A percentile compares a stretch with the other conserved stretches of the same genome.
These are phyloP conservation scores for Tranzscheliella williamsii DNA, from an alignment of 1,284 basidiomycete genomes.

Conservation along the genomic window DNA sequence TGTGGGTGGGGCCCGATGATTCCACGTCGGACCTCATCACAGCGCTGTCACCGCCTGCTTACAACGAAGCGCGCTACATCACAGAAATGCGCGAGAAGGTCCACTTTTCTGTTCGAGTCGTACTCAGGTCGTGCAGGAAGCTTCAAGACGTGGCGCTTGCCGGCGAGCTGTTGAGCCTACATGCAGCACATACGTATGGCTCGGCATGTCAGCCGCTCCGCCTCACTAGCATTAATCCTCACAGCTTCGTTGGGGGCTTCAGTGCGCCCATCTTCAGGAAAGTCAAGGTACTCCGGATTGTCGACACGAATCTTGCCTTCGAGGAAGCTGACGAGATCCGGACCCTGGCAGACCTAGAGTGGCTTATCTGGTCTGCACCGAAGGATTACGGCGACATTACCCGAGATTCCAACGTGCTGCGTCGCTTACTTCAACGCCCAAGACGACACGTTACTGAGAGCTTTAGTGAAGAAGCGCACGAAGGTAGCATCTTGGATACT, in stretches of 20 bases:
- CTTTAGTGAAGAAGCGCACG: background rate
- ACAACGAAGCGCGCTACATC: slow-evolving; percentile 31
- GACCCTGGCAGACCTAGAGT: slow-evolving; percentile 42
- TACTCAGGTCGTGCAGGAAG: slow-evolving; percentile 51
- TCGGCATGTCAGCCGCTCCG: slow-evolving; percentile 53
- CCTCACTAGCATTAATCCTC: slow-evolving; percentile 55
- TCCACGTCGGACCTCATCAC: slow-evolving; percentile 50
- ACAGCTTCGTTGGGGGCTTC: slow-evolving; percentile 54
- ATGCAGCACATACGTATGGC: slow-evolving; percentile 50
- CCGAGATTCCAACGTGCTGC: slow-evolving; percentile 40
- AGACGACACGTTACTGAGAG: slow-evolving; percentile 8
- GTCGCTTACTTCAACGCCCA: slow-evolving; percentile 33
- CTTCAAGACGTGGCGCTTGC: slow-evolving; percentile 51
- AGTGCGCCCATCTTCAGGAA: slow-evolving; percentile 54
- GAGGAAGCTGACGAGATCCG: slow-evolving; percentile 54
- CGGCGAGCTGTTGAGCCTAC: slow-evolving; percentile 46
- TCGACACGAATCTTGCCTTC: slow-evolving; percentile 52
- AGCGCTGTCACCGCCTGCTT: slow-evolving; percentile 44
- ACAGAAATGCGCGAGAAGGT: slow-evolving; percentile 35
- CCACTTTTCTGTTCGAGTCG: slow-evolving; percentile 25
- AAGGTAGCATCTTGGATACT: background rate
- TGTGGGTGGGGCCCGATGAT: slow-evolving; percentile 53
- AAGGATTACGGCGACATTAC: slow-evolving; percentile 51
- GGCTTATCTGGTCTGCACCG: slow-evolving; percentile 46
- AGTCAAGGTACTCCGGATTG: slow-evolving; percentile 40